Base-by-base conservation (phyloP, 441 rosid genomes). In the Breynia disticha region DNA sequence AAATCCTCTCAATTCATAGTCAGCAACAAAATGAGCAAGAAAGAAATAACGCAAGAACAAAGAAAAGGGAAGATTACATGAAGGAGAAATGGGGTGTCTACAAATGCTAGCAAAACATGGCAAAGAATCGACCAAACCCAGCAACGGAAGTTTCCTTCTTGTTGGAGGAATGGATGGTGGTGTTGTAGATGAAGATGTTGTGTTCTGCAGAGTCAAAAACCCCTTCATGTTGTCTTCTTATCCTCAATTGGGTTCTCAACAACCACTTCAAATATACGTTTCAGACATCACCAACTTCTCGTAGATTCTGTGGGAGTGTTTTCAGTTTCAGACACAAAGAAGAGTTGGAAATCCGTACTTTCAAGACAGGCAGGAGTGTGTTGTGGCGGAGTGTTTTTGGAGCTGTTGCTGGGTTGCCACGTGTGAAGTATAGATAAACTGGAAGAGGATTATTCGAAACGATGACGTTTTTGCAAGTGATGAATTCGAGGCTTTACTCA, bases 41-140 rank as follows among this genome's bases (percentile, higher is more conserved):
- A 28, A 28, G 35, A 28, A 24, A 28, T 28, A 28, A 2, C 5
- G 35, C 35, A 28, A 28, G 35, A 5, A 28, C 3, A 28, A 28
- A 28, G 35, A 28, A 28, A 28, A n/a, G 3, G 54, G 52, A 20
- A 69, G 66, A 80, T 71, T 67, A 90, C 96, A 53, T 16, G 83
- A 73, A 61, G 68, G 56, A 42, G 71, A 70, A 42, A 50, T 46
- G 64, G 66, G 63, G 48, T 57, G 60, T 59, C 54, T 74, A 14
- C 77, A 71, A 19, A 69, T 57, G 60, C 58, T 57, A 47, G 64
- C 71, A 68, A 60, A 43, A 60, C 72, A 69, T 39, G 87, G 83
- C 9, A 87, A 65, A 6, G 86, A 81, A 50, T 78, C 76, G 47
- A 71, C 69, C n/a, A 70, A 19, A 62, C 66, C 63, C 55, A 79